A percentile compares a stretch with the other conserved stretches of the same genome.
These are phyloP conservation scores for Monsonia emarginata DNA, from an alignment of 441 rosid species.

Conservation along the genomic window DNA sequence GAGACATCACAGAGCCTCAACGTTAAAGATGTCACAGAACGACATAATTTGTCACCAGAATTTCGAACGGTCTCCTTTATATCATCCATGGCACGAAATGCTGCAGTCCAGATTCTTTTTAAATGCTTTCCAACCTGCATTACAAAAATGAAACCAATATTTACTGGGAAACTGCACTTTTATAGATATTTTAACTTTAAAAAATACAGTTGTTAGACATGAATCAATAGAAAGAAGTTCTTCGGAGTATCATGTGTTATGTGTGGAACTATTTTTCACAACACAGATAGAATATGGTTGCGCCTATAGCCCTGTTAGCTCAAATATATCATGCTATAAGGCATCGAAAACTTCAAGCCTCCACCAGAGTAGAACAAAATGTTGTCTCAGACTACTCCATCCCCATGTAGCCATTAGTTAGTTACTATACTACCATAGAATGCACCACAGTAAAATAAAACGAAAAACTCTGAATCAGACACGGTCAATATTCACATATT, in stretches of 20 bases:
- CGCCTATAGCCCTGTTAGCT: not conserved
- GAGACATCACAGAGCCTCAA: slow-evolving; percentile 81
- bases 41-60: slow-evolving; percentile 89
- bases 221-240: not conserved
- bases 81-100: slow-evolving; percentile 99
- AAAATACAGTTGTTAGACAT: not conserved
- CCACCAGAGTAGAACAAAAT: not conserved
- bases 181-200: not conserved
- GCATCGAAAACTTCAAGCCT: not conserved
- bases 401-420: not conserved
- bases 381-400: not conserved
- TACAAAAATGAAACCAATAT: slow-evolving; percentile 9
- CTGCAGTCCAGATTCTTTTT: slow-evolving; percentile 68
- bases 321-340: not conserved
- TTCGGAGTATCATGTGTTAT: not conserved
- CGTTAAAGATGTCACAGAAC: slow-evolving; percentile 64
- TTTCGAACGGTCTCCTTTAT: slow-evolving; percentile 94
- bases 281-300: not conserved
- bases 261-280: not conserved
- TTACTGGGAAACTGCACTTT: not conserved
- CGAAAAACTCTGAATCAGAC: not conserved
- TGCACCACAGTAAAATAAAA: not conserved
- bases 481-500: not conserved
- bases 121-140: slow-evolving; percentile 65
- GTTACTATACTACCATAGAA: not conserved